phyloP scores from a whole-genome alignment of 768 basidiomycete species.

The Boletus pseudo-olivaceus region DNA sequence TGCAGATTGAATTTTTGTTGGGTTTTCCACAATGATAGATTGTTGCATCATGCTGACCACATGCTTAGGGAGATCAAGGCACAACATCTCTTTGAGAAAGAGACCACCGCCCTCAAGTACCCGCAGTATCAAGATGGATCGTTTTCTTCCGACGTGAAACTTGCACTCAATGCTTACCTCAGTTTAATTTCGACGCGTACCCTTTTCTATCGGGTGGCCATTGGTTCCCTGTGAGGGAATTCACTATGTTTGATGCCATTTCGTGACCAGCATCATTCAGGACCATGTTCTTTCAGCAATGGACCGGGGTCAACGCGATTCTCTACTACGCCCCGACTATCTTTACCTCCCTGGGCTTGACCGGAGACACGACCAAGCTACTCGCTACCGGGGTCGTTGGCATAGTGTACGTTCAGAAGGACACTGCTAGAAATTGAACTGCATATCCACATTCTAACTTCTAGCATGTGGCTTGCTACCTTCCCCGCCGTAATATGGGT shows the following conservation, averaged over 20 bases:
- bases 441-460: background rate
- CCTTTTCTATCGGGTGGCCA: slow-evolving; percentile 58
- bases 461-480: slow-evolving; percentile 69
- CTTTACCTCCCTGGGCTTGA: slow-evolving; percentile 57
- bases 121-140: slow-evolving; percentile 65
- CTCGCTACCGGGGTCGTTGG: slow-evolving; percentile 74
- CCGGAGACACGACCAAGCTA: slow-evolving; percentile 55
- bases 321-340: slow-evolving; percentile 76
- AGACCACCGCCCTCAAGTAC: slow-evolving; percentile 52
- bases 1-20: slow-evolving; percentile 72
- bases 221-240: slow-evolving; percentile 50
- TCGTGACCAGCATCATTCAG: slow-evolving; percentile 24
- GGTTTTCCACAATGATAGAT: slow-evolving; percentile 24
- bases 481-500: slow-evolving; percentile 83
- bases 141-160: slow-evolving; percentile 53
- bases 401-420: slow-evolving; percentile 51
- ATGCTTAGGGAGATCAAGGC: slow-evolving; percentile 62
- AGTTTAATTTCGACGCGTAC: slow-evolving; percentile 55
- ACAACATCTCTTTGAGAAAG: slow-evolving; percentile 70
- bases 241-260: background rate
- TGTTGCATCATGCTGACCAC: background rate
- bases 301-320: slow-evolving; percentile 77
- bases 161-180: slow-evolving; percentile 57
- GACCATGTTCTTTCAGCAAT: slow-evolving; percentile 81
- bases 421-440: background rate